phyloP scores from a whole-genome alignment of 495 filamentous ascomycete genomes.

The Xylaria telfairii region DNA sequence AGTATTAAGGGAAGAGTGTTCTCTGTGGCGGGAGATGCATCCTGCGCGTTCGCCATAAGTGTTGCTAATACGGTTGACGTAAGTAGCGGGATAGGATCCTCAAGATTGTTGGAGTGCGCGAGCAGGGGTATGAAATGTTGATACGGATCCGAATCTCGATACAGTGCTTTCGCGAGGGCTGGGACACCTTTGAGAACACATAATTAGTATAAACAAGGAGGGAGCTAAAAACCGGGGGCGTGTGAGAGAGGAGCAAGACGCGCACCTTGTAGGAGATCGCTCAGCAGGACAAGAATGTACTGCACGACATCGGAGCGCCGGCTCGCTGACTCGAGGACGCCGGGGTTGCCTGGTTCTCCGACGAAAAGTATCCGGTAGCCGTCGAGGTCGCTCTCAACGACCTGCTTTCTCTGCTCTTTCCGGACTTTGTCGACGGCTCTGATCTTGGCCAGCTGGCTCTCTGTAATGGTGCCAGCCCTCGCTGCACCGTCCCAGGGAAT shows the following conservation, averaged over 20 bases:
- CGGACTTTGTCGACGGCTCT: slow-evolving; percentile 96
- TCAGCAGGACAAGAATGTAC: slow-evolving; percentile 88
- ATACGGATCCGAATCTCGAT: slow-evolving; percentile 79
- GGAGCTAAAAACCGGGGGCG: neutral
- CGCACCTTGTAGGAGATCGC: slow-evolving; percentile 85
- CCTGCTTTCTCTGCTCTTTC: slow-evolving; percentile 77
- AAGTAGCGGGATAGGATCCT: slow-evolving; percentile 87
- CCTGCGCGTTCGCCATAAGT: slow-evolving; percentile 75
- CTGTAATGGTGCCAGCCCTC: slow-evolving; percentile 90
- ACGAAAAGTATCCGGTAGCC: slow-evolving; percentile 82
- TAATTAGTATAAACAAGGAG: slow-evolving; percentile 23
- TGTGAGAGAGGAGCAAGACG: slow-evolving; percentile 10
- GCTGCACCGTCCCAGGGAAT: slow-evolving; percentile 99
- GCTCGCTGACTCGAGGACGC: slow-evolving; percentile 80
- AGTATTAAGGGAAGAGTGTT: slow-evolving; percentile 82
- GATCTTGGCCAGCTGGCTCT: slow-evolving; percentile 93
- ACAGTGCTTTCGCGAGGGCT: slow-evolving; percentile 72
- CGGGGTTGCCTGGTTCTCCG: slow-evolving; percentile 68
- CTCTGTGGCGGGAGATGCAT: slow-evolving; percentile 61
- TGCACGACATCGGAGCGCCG: slow-evolving; percentile 88
- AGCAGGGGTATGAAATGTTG: slow-evolving; percentile 86
- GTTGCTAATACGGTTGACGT: slow-evolving; percentile 85
- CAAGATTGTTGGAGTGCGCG: slow-evolving; percentile 75
- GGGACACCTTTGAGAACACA: slow-evolving; percentile 68
- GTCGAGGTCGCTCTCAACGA: slow-evolving; percentile 76